phyloP scores from a whole-genome alignment of 176 grass and related monocot species.

The Thinopyrum elongatum region DNA sequence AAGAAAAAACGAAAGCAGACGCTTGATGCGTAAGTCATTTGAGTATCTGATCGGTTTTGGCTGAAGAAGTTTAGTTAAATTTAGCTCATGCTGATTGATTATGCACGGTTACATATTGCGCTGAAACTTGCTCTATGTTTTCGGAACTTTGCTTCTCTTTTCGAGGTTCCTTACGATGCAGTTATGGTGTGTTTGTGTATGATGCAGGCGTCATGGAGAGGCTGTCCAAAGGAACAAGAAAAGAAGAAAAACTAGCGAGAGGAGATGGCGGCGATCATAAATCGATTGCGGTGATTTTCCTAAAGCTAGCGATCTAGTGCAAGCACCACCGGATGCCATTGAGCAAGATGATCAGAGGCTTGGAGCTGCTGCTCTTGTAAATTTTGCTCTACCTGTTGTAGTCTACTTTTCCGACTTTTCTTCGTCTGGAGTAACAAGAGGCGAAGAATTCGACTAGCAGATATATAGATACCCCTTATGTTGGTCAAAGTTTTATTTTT shows the following conservation, averaged over 20 bases:
- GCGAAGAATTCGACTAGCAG: not conserved
- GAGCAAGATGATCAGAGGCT: too few species aligned
- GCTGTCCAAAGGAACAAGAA: not conserved
- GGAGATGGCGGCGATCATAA: not conserved
- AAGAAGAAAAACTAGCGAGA: not conserved
- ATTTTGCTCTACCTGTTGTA: too few species aligned
- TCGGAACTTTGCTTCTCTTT: not conserved
- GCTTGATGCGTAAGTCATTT: not conserved
- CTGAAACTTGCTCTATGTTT: not conserved
- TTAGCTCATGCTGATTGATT: not conserved
- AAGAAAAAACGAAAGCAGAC: not conserved
- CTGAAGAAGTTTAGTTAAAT: not conserved
- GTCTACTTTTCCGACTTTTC: too few species aligned
- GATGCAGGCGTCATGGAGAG: not conserved
- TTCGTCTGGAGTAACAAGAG: not conserved
- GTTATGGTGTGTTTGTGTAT: not conserved
- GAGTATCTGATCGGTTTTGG: not conserved
- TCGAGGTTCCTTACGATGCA: not conserved
- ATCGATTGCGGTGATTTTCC: not conserved
- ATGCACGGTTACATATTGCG: not conserved
- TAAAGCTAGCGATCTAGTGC: too few species aligned
- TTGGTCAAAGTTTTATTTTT: not conserved
- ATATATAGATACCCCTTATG: not conserved
- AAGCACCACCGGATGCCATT: not conserved
- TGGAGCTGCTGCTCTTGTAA: too few species aligned